Base-by-base conservation (phyloP, 2,329 filamentous ascomycete genomes). In the Atkinsonella hypoxylon region DNA sequence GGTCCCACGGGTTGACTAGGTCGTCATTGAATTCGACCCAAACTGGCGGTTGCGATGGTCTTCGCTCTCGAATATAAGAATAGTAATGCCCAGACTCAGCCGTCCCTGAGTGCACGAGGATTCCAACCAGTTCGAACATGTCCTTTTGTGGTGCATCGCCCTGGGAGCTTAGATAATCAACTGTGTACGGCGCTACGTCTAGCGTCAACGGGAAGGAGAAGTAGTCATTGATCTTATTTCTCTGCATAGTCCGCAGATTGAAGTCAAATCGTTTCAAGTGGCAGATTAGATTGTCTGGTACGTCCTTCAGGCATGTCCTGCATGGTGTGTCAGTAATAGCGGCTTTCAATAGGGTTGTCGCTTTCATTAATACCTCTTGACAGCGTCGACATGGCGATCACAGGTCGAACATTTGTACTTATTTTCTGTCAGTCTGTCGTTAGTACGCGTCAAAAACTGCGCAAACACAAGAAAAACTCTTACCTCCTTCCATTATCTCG, bases 11-110 rank as follows among this genome's bases (percentile, higher is more conserved):
- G 17, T 74, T 80, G 22, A 95, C 90, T 47, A 79, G 74, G n/a
- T 89, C 83, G 63, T 98, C 93, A 58, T 98, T 97, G 67, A 96
- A 96, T 62, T 95, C 88, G 10, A 95, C 76, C 93, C 93, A 98
- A 5, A 71, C 69, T 11, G 70, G 70, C 4, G 64, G 64, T 34
- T 69, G 64, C 13, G 65, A 67, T 15, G 70, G 73, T 18, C 87
- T 81, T 17, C 89, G 79, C 64, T 95, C 86, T 49, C 89, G 85
- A 55, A 94, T 89, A 64, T 89, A 97, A 0, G 91, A 97, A 68
- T 96, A 97, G 68, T 98, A 98, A 65, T 98, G 93, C 0, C 93
- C 93, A 30, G 89, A 91, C 62, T 96, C 89, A 12, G 91, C 89
- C 2, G 87, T 95, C 15, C 93, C 93, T 13, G 87, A 85, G 64